Evolutionary conservation across 768 basidiomycete species (phyloP), one percentile per base, ranked within the genome.

Genomic region (Suillus weaverae): DNA sequence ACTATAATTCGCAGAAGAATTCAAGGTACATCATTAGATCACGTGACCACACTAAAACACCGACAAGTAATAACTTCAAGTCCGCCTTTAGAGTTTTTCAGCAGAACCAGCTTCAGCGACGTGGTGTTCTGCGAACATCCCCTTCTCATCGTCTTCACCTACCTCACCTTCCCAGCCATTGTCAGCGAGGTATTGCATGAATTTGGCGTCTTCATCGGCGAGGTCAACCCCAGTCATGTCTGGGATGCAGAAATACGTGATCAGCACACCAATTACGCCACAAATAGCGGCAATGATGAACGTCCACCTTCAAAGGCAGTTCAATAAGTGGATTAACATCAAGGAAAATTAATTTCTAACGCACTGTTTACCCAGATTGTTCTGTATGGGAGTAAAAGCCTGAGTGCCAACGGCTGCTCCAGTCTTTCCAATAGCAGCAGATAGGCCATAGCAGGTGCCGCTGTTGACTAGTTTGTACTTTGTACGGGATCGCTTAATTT

Each of bases 351-450:
- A 32, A 33, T 0, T 61, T 22, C 5, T 53, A 59, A 73, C 78
- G 53, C 69, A 85, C 85, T 81, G 83, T 70, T 88, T 85, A 16
- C 89, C 89, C n/a, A 89, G 83, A 70, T 89, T 81, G 62, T 78
- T 77, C 70, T 88, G 85, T 66, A 90, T 89, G 4, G 89, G 89
- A 4, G 87, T 89, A 72, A 89, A 89, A 1, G 83, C 86, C 69
- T 90, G 88, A 0, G 86, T 88, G 10, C 89, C 89, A 60, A 89
- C 64, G n/a, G 87, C 89, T 22, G 90, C 91, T 5, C 90, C 90
- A 3, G 87, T 79, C 70, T 90, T 90, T 10, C 89, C 88, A 8
- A 90, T 76, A 0, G 88, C 88, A 9, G 89, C 89, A 33, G 85
- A 86, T 44, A 90, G 70, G 2, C 89, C 89, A 66, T 90, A 91